Conservation (phyloP, 2,329 filamentous ascomycete genomes). For the Trichoderma sp. region DNA sequence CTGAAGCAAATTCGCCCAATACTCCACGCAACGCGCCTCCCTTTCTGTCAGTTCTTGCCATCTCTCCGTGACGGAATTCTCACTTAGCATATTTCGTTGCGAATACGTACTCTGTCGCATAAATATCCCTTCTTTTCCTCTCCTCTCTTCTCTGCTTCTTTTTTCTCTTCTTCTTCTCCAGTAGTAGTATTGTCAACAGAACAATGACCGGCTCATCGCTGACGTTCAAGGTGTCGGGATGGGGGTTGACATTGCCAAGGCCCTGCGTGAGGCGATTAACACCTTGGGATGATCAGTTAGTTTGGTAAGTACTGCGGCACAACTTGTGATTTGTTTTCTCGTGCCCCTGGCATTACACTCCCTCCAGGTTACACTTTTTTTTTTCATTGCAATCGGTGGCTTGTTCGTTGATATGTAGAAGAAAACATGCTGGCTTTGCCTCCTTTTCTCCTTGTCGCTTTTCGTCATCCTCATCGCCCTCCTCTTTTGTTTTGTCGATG, state of each 20-base stretch:
- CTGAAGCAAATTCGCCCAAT: neutral
- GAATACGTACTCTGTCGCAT: neutral
- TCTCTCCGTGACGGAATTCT: neutral
- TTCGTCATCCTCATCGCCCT: neutral
- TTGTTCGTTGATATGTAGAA: constrained; percentile 6
- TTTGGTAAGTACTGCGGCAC: neutral
- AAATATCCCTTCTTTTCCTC: neutral
- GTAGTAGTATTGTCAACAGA: neutral
- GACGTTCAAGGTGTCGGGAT: constrained; percentile 9
- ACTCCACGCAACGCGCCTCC: neutral
- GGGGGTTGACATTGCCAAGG: constrained; percentile 12
- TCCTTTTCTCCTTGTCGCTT: neutral
- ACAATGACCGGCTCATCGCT: neutral
- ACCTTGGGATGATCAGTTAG: constrained; percentile 9
- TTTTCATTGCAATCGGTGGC: constrained; percentile 14
- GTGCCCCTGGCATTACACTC: neutral
- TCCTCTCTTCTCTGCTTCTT: neutral
- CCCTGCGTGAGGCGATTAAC: constrained; percentile 18
- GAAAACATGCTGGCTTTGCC: neutral
- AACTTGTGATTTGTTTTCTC: constrained; percentile 7
- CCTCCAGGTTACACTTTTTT: constrained; percentile 4
- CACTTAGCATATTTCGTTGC: neutral
- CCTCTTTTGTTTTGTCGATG: neutral
- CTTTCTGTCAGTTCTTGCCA: neutral
- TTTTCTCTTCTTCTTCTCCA: neutral